Evolutionary conservation across 371 early-diverging fungal species (phyloP), one percentile per base, ranked within the genome.

Genomic region (Haplosporangium sp.): DNA sequence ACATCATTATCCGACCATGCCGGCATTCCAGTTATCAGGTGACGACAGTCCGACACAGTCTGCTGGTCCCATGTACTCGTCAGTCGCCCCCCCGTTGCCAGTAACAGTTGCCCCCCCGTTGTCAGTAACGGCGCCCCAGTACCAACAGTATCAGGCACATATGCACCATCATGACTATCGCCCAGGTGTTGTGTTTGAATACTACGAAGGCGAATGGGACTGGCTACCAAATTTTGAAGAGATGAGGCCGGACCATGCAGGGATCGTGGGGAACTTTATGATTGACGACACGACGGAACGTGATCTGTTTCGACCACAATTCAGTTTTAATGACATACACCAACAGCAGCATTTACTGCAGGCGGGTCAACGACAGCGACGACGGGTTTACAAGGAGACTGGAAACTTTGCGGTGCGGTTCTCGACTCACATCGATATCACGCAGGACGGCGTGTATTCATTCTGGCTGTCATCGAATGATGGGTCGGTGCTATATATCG

Each of bases 351-450:
- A 14, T 21, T n/a, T 51, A 14, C 55, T 62, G 43, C 65, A 62
- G 13, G 45, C 11, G 45, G 16, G 16, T 21, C 16, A 18, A 50
- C 50, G 9, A 50, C 50, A 50, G 50, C 50, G 20, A 29, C 50
- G 50, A 18, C 50, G n/a, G 9, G 50, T 50, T 13, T 60, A 43
- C 53, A 70, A 66, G 45, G 76, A 76, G 37, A 40, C 66, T 5
- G 84, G 84, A 5, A 82, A 85, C 60, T 85, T 82, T 82, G 85
- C 85, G 6, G 81, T 85, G 20, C 69, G 85, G 43, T 85, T 81
- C 63, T 80, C 79, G 21, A 81, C 76, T 5, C 54, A 70, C n/a
- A 67, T 84, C 40, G 69, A 82, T 46, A 81, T 85, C 13, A 80
- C 77, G 0, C 82, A 83, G 58, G 82, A 83, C 16, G 85, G 85